Evolutionary conservation across 805 yeast genomes (phyloP).

Genomic region (Metschnikowia continentalis): DNA sequence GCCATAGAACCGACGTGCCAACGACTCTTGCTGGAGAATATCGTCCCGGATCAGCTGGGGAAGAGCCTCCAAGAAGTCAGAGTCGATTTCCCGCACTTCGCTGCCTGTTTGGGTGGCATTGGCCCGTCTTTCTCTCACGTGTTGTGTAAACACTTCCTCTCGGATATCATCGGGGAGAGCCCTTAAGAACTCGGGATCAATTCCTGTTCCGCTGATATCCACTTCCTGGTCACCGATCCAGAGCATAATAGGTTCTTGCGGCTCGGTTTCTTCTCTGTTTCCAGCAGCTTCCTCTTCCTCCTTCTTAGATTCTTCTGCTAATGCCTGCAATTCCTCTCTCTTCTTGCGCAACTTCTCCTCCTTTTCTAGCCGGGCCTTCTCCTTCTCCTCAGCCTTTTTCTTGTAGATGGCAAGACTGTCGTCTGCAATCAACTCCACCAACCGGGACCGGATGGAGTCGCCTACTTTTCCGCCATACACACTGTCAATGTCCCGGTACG

Average conservation of each 20-base stretch:
- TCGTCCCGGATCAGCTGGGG: constrained; percentile 67
- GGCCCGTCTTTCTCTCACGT: constrained; percentile 70
- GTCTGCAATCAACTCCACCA: constrained; percentile 37
- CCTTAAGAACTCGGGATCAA: constrained; percentile 84
- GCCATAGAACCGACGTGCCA: constrained; percentile 36
- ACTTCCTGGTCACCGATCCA: constrained; percentile 73
- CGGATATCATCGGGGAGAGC: constrained; percentile 92
- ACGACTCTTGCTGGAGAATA: constrained; percentile 54
- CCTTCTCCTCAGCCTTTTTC: constrained; percentile 27
- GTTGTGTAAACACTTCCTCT: constrained; percentile 86
- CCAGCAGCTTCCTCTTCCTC: constrained; percentile 11
- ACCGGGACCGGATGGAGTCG: constrained; percentile 2
- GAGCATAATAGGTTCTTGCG: constrained; percentile 56
- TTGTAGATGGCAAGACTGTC: constrained; percentile 42
- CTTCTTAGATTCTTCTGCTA: constrained; percentile 26
- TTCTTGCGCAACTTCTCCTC: constrained; percentile 29
- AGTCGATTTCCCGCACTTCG: constrained; percentile 63
- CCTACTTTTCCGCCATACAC: not conserved
- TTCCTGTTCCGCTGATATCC: constrained; percentile 84
- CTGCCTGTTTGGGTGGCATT: constrained; percentile 42
- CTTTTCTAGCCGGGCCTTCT: constrained; percentile 20
- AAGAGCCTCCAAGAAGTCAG: constrained; percentile 74
- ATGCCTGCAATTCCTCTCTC: constrained; percentile 28
- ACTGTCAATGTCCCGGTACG: not conserved
- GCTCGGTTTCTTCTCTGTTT: not conserved